Evolutionary conservation across 768 basidiomycete species (phyloP).

Genomic region (Cytidiella melzeri): DNA sequence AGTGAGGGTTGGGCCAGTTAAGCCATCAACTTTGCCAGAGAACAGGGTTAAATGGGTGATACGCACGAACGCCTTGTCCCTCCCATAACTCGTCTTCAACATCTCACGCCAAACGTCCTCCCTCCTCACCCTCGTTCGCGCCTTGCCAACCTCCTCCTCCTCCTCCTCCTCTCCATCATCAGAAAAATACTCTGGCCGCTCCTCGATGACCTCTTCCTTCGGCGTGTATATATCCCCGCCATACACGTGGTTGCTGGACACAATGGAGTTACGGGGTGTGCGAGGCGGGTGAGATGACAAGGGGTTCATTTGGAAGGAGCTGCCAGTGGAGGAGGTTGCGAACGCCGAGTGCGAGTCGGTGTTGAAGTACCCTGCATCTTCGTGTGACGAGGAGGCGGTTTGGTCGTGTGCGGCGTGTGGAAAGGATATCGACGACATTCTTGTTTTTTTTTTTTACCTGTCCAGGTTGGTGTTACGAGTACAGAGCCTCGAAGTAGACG

Average conservation of each 20-base stretch:
- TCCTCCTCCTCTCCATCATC: constrained; percentile 26
- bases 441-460: too few relatives aligned
- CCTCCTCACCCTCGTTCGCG: constrained; percentile 41
- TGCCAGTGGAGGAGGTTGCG: neutral
- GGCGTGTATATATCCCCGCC: constrained; percentile 39
- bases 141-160: constrained; percentile 26
- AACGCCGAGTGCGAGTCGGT: constrained; percentile 26
- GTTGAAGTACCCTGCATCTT: constrained; percentile 34
- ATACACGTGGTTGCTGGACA: constrained; percentile 32
- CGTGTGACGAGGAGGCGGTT: constrained; percentile 36
- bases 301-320: constrained; percentile 76
- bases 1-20: neutral
- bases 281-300: constrained; percentile 74
- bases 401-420: constrained; percentile 7
- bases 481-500: too few relatives aligned
- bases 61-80: constrained; percentile 83
- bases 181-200: constrained; percentile 18
- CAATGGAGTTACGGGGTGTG: constrained; percentile 56
- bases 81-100: constrained; percentile 67
- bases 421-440: constrained; percentile 9
- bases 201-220: constrained; percentile 30
- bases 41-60: constrained; percentile 1
- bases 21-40: neutral
- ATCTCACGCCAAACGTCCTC: constrained; percentile 82
- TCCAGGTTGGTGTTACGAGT: too few relatives aligned